Base-by-base conservation (phyloP, 306 rosid genomes). In the Vigna hirtella region DNA sequence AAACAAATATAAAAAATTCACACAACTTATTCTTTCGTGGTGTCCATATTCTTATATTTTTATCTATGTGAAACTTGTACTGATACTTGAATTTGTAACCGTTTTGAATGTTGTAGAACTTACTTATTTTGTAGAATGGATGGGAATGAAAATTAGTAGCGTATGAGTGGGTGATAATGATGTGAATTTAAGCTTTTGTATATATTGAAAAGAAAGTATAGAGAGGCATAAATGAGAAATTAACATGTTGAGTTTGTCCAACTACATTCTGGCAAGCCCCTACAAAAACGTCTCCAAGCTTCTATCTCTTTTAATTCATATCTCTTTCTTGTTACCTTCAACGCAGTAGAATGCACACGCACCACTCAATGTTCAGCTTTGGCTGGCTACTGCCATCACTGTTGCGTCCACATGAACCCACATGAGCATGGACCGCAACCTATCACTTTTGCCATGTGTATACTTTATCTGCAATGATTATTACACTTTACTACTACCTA, bases 391-490 rank as follows among this genome's bases (percentile, higher is more conserved):
- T 56, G 20, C 22, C 8, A 62, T 77, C 88, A 28, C 79, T 68
- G 43, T 59, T 69, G 11, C 52, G 50, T 45, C 76, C 83, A 85
- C 86, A 81, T 78, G 86, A 85, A 28, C 48, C 71, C 88, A 82
- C 84, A 76, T 75, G 77, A 75, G 32, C 83, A 5, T 86, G 90
- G 78, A 77, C 86, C 89, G 24, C 84, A 64, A 48, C 14, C 24
- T 4, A 61, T 48, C 65, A 26, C 79, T 85, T 81, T 77, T 73
- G 85, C 80, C 81, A 81, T 83, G 79, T 81, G 83, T 48, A 42
- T 57, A n/a, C 70, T 77, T 70, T 48, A 61, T 73, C 79, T 79
- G 85, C 72, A 65, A 61, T 64, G 79, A 81, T 76, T 62, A 18
- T 76, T 76, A 16, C 69, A 52, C 81, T 70, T 83, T 77, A 63